Conservation (phyloP, 495 filamentous ascomycete species). For the Trichoderma parareesei region DNA sequence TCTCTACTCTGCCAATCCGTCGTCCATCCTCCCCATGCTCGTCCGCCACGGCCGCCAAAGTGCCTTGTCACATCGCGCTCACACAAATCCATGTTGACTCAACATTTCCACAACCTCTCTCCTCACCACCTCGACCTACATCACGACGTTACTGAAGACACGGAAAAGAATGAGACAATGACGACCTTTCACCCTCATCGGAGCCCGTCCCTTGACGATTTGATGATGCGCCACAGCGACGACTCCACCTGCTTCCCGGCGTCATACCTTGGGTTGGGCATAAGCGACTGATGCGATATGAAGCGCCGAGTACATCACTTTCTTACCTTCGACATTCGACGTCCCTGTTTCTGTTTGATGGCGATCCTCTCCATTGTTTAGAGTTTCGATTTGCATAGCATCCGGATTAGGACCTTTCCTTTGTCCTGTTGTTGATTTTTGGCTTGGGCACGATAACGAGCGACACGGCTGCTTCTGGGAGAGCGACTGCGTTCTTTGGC, state of each 20-base stretch:
- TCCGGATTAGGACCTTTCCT: slow-evolving; percentile 5
- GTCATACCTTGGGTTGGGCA: slow-evolving; percentile 3
- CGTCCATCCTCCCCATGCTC: slow-evolving; percentile 9
- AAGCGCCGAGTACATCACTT: slow-evolving; percentile 8
- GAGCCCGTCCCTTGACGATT: background rate
- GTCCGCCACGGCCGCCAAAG: slow-evolving; percentile 2
- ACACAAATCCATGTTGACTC: background rate
- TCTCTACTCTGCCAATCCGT: slow-evolving; percentile 31
- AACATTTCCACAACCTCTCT: background rate
- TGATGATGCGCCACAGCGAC: slow-evolving; percentile 1
- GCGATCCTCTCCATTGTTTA: slow-evolving; percentile 1
- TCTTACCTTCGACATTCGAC: slow-evolving; percentile 9
- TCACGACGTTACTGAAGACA: slow-evolving; percentile 11
- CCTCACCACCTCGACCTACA: background rate
- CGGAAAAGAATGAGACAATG: slow-evolving; percentile 5
- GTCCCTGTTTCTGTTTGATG: slow-evolving; percentile 6
- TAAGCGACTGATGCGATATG: slow-evolving; percentile 2
- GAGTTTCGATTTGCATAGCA: slow-evolving; percentile 1
- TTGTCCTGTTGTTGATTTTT: background rate
- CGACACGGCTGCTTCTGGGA: slow-evolving; percentile 3
- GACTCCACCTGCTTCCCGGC: slow-evolving; percentile 1
- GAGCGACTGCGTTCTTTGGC: background rate
- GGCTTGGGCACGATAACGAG: background rate
- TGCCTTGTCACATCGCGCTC: background rate
- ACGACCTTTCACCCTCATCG: background rate